Percentiles rank a stretch among this genome's conserved stretches.
Conservation (phyloP, 768 basidiomycete species). For the Tephrocybe sp. region DNA sequence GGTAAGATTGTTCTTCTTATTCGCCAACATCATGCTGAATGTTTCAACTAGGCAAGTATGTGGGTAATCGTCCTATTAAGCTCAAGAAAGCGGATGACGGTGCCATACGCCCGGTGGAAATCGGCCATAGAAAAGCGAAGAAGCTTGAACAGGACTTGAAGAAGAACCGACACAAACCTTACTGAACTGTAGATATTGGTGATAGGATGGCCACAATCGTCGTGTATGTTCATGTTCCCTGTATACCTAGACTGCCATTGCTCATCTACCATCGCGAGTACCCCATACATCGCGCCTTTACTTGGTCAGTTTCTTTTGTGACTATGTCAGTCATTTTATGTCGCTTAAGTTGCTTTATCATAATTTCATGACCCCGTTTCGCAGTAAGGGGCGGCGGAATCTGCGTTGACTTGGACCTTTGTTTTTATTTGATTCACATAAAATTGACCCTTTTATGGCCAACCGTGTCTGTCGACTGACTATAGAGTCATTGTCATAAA, state of each 20-base stretch:
- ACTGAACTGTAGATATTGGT: slow-evolving; percentile 38
- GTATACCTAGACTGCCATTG: slow-evolving; percentile 7
- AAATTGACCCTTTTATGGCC: no score
- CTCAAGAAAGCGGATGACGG: slow-evolving; percentile 92
- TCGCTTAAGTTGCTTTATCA: no score
- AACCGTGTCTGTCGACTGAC: no score
- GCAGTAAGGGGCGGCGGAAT: no score
- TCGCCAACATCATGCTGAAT: neutral
- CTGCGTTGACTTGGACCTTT: no score
- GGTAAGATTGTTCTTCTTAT: slow-evolving; percentile 48
- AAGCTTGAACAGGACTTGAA: slow-evolving; percentile 88
- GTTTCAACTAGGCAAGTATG: slow-evolving; percentile 77
- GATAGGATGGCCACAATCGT: slow-evolving; percentile 3
- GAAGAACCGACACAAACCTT: slow-evolving; percentile 89
- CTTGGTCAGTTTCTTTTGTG: no score
- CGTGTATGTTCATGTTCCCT: slow-evolving; percentile 15
- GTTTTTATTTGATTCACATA: neutral
- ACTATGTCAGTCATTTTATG: no score
- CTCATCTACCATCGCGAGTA: slow-evolving; percentile 13
- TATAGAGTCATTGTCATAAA: no score
- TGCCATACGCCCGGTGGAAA: slow-evolving; percentile 87
- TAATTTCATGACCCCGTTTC: no score
- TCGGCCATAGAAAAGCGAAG: slow-evolving; percentile 90
- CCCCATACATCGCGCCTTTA: neutral
- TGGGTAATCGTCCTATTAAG: slow-evolving; percentile 96